Evolutionary conservation across 2,329 filamentous ascomycete species (phyloP).

Genomic region (Hypocreales sp.): DNA sequence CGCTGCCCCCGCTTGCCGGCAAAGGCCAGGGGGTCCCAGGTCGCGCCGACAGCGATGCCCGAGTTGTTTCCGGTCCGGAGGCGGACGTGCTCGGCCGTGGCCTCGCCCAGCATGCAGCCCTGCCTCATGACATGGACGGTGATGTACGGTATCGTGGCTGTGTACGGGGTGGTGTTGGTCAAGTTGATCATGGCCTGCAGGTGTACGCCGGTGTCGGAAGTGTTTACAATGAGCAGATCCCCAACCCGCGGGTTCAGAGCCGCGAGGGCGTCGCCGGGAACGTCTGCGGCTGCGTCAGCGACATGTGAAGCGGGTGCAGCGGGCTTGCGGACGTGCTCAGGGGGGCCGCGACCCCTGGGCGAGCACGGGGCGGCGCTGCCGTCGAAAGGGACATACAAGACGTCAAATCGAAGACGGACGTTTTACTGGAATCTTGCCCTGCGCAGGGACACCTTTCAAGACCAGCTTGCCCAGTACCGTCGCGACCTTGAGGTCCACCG

Average conservation of each 20-base stretch:
- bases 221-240: conserved; percentile 57
- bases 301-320: too few relatives aligned
- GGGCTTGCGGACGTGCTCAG: too few relatives aligned
- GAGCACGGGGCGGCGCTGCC: too few relatives aligned
- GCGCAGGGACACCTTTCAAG: conserved; percentile 69
- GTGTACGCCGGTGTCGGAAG: conserved; percentile 53
- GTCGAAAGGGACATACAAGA: conserved; percentile 8
- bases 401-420: conserved; percentile 50
- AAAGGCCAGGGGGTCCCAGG: conserved; percentile 54
- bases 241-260: conserved; percentile 47
- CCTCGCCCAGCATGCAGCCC: conserved; percentile 59
- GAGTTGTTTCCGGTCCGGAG: conserved; percentile 58
- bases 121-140: conserved; percentile 66
- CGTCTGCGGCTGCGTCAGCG: conserved; percentile 32
- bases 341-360: too few relatives aligned
- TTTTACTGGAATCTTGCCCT: conserved; percentile 81
- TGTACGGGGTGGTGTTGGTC: conserved; percentile 82
- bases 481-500: conserved; percentile 67
- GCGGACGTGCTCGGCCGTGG: conserved; percentile 46
- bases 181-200: conserved; percentile 63
- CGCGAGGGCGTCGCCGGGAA: conserved; percentile 35
- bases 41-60: conserved; percentile 48
- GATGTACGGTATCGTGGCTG: conserved; percentile 64
- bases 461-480: conserved; percentile 71
- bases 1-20: conserved; percentile 45